These are phyloP conservation scores for Ilyonectria robusta DNA, from an alignment of 2,329 filamentous ascomycete genomes.

Conservation along the genomic window DNA sequence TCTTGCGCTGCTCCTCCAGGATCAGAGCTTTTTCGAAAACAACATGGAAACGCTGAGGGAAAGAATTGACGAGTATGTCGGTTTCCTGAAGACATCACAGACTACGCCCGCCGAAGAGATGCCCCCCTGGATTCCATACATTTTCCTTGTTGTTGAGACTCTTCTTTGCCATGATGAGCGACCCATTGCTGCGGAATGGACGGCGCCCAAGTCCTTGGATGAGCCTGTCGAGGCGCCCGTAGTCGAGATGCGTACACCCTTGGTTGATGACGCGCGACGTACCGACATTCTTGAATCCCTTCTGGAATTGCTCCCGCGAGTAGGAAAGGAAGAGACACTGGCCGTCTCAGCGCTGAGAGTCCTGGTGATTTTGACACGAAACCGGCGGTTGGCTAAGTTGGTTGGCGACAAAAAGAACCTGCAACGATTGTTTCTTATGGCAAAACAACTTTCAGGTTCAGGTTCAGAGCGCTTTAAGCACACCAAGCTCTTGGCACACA, in stretches of 20 bases:
- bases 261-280: slow-evolving; percentile 73
- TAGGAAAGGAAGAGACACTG: slow-evolving; percentile 89
- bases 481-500: slow-evolving; percentile 68
- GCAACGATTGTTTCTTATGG: slow-evolving; percentile 92
- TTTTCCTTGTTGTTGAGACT: slow-evolving; percentile 91
- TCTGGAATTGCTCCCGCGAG: slow-evolving; percentile 86
- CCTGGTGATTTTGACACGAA: slow-evolving; percentile 88
- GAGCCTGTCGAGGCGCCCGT: slow-evolving; percentile 67
- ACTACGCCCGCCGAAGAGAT: slow-evolving; percentile 80
- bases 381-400: slow-evolving; percentile 79
- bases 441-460: slow-evolving; percentile 88
- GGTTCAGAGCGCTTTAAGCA: slow-evolving; percentile 80
- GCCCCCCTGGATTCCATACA: slow-evolving; percentile 93
- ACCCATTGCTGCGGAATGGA: slow-evolving; percentile 82
- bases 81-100: slow-evolving; percentile 81
- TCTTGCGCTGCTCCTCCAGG: slow-evolving; percentile 88
- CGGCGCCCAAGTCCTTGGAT: slow-evolving; percentile 64
- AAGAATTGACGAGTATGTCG: slow-evolving; percentile 81
- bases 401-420: slow-evolving; percentile 92
- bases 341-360: slow-evolving; percentile 88
- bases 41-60: slow-evolving; percentile 82
- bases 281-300: slow-evolving; percentile 80
- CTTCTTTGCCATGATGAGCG: slow-evolving; percentile 91
- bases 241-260: slow-evolving; percentile 72
- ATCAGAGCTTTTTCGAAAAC: slow-evolving; percentile 83